phyloP scores from a whole-genome alignment of 2,329 filamentous ascomycete genomes.

The Venturia carpophila region DNA sequence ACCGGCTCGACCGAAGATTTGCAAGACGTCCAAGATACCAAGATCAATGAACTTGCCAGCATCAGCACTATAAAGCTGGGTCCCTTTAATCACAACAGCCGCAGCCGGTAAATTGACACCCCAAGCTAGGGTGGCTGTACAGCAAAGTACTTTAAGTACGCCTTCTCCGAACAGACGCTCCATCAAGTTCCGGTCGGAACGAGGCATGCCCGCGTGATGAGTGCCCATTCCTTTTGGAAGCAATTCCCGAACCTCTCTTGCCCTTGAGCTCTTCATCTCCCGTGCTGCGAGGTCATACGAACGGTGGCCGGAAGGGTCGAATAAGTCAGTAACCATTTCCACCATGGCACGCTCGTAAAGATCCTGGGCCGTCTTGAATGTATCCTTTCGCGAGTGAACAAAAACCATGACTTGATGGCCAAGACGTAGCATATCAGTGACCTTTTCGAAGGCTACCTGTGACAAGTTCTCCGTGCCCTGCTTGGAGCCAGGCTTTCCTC shows the following conservation, averaged over 20 bases:
- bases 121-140: conserved; percentile 96
- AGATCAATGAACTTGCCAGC: conserved; percentile 95
- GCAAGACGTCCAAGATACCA: conserved; percentile 90
- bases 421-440: conserved; percentile 79
- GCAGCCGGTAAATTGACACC: conserved; percentile 97
- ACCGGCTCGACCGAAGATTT: conserved; percentile 97
- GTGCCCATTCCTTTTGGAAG: conserved; percentile 86
- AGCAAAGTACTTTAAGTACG: conserved; percentile 94
- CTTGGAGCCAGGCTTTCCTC: conserved; percentile 76
- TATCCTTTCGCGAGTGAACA: conserved; percentile 93
- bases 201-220: conserved; percentile 94
- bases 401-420: conserved; percentile 99
- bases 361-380: conserved; percentile 76
- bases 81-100: conserved; percentile 96
- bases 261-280: conserved; percentile 79
- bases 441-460: conserved; percentile 82
- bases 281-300: conserved; percentile 70
- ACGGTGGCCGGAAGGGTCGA: conserved; percentile 73
- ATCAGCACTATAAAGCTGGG: conserved; percentile 91
- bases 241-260: conserved; percentile 79
- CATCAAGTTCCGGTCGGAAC: conserved; percentile 90
- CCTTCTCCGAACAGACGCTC: conserved; percentile 86
- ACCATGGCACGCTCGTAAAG: conserved; percentile 81
- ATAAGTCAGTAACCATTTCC: conserved; percentile 68
- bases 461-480: conserved; percentile 85